These are phyloP conservation scores for Ajuga reptans DNA, from an alignment of 305 asterid species.

Conservation along the genomic window DNA sequence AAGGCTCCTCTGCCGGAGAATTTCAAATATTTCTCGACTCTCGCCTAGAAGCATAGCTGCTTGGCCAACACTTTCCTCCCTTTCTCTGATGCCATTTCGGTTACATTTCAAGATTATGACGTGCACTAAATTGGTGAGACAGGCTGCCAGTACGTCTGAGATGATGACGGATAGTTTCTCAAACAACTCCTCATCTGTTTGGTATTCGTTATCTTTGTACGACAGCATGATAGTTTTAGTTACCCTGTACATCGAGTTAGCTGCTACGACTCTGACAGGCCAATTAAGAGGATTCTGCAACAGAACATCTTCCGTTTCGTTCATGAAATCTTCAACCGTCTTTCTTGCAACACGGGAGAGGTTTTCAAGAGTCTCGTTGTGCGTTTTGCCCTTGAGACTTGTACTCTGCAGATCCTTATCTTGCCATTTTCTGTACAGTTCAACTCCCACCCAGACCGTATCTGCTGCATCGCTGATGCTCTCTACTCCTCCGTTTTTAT, in stretches of 20 bases:
- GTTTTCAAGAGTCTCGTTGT: slow-evolving; percentile 19
- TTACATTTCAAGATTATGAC: slow-evolving; percentile 25
- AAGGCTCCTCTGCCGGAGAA: not conserved
- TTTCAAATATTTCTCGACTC: slow-evolving; percentile 22
- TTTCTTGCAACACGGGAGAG: slow-evolving; percentile 24
- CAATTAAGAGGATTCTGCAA: slow-evolving; percentile 31
- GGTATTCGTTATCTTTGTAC: not conserved
- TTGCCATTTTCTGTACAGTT: slow-evolving; percentile 28
- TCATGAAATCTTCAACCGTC: slow-evolving; percentile 17
- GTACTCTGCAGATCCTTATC: slow-evolving; percentile 10
- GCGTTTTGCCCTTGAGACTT: not conserved
- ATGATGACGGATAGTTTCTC: slow-evolving; percentile 22
- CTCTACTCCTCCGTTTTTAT: slow-evolving; percentile 9
- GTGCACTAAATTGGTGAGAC: slow-evolving; percentile 30
- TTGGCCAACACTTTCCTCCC: slow-evolving; percentile 16
- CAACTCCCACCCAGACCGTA: slow-evolving; percentile 29
- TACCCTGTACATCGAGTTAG: slow-evolving; percentile 40
- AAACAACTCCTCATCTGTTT: slow-evolving; percentile 20
- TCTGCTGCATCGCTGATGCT: slow-evolving; percentile 29
- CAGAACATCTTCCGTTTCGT: not conserved
- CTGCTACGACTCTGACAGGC: slow-evolving; percentile 35
- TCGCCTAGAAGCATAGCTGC: slow-evolving; percentile 30
- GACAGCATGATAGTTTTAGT: slow-evolving; percentile 25
- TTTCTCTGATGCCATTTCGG: not conserved
- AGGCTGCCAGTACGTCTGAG: slow-evolving; percentile 35